Evolutionary conservation across 306 rosid genomes (phyloP).

Genomic region (Comarum palustre): DNA sequence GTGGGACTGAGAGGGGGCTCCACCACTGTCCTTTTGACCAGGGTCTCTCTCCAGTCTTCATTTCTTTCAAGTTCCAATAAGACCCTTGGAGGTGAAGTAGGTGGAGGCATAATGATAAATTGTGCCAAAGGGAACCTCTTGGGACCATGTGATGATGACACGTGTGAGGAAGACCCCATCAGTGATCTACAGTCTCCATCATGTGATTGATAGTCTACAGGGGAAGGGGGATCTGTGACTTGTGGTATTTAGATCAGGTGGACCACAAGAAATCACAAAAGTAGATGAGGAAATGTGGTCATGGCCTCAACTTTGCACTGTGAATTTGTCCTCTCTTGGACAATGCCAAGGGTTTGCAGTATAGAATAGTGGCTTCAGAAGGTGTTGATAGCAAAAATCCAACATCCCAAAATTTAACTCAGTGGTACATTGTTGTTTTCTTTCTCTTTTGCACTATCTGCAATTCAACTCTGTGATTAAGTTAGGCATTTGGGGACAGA

Average conservation of each 20-base stretch:
- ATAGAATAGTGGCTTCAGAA: neutral
- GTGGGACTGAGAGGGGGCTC: slow-evolving; percentile 37
- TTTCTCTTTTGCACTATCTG: neutral
- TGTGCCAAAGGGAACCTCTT: slow-evolving; percentile 16
- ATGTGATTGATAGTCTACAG: slow-evolving; percentile 1
- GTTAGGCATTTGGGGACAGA: neutral
- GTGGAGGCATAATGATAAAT: slow-evolving; percentile 34
- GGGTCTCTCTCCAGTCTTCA: slow-evolving; percentile 28
- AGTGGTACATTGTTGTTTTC: neutral
- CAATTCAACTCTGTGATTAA: neutral
- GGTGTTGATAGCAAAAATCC: neutral
- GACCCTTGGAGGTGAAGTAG: slow-evolving; percentile 46
- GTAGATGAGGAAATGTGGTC: neutral
- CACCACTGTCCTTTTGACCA: slow-evolving; percentile 55
- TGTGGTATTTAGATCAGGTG: slow-evolving; percentile 11
- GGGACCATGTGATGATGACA: slow-evolving; percentile 5
- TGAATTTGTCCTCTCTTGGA: neutral
- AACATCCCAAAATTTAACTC: neutral
- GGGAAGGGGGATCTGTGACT: slow-evolving; percentile 16
- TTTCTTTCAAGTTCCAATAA: slow-evolving; percentile 25
- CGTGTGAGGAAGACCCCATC: neutral
- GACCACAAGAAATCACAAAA: neutral
- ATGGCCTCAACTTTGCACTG: neutral
- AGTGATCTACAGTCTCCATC: neutral
- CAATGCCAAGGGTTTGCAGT: neutral